Evolutionary conservation across 2,329 filamentous ascomycete genomes (phyloP).

Genomic region (Fusarium marasasianum): DNA sequence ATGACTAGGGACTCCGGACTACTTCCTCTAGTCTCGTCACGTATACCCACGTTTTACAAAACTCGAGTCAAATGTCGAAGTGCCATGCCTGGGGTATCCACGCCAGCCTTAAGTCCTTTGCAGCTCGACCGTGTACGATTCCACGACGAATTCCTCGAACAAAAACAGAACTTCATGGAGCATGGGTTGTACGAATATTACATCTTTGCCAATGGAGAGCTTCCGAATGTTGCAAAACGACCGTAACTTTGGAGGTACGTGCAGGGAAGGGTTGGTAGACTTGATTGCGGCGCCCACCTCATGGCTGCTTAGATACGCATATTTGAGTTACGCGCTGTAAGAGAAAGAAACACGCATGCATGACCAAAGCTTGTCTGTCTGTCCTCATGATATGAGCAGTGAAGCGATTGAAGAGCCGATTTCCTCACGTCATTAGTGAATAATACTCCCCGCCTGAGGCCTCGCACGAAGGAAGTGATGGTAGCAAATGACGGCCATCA

Average conservation of each 20-base stretch:
- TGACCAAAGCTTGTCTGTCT: conserved; percentile 15
- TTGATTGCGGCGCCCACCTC: conserved; percentile 27
- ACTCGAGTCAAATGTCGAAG: conserved; percentile 34
- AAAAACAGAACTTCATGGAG: conserved; percentile 24
- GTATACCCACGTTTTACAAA: conserved; percentile 42
- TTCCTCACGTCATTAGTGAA: background rate
- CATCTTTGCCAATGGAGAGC: conserved; percentile 34
- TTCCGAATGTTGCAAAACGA: conserved; percentile 21
- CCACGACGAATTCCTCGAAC: conserved; percentile 33
- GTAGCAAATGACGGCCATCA: background rate
- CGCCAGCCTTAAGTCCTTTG: conserved; percentile 25
- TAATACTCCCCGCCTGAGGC: too few relatives aligned
- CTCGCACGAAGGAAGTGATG: background rate
- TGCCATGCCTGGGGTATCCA: conserved; percentile 21
- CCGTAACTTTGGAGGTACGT: conserved; percentile 17
- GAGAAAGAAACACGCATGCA: conserved; percentile 37
- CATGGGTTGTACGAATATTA: conserved; percentile 36
- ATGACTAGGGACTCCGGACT: conserved; percentile 81
- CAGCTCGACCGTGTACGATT: conserved; percentile 45
- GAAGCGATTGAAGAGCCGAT: background rate
- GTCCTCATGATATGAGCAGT: background rate
- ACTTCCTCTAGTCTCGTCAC: conserved; percentile 82
- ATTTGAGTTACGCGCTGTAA: conserved; percentile 41
- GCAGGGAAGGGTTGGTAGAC: conserved; percentile 25
- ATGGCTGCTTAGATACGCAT: conserved; percentile 42